phyloP scores from a whole-genome alignment of 345 rosid species.

The Aethionema arabicum region DNA sequence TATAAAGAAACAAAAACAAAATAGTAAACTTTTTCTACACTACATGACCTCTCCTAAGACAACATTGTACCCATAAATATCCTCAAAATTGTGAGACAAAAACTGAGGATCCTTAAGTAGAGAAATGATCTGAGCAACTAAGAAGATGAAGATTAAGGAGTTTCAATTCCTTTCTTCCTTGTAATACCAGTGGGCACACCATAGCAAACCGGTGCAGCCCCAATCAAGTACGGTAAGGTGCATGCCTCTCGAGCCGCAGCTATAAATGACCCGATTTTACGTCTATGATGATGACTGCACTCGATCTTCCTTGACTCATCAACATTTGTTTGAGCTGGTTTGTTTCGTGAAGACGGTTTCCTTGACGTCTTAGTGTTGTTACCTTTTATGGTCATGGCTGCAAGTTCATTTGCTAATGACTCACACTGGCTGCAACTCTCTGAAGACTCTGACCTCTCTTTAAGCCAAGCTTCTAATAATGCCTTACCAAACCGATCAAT shows the following conservation, averaged over 20 bases:
- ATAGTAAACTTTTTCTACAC: background rate
- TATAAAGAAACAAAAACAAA: background rate
- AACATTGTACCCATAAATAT: background rate
- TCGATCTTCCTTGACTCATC: slow-evolving; percentile 22
- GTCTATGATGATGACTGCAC: slow-evolving; percentile 49
- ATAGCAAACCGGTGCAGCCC: slow-evolving; percentile 94
- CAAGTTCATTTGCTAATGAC: slow-evolving; percentile 51
- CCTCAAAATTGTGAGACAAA: slow-evolving; percentile 9
- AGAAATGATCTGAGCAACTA: slow-evolving; percentile 4
- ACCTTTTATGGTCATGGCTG: slow-evolving; percentile 49
- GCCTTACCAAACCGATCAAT: slow-evolving; percentile 88
- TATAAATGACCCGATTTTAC: slow-evolving; percentile 72
- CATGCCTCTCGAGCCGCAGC: slow-evolving; percentile 75
- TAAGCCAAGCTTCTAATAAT: slow-evolving; percentile 73
- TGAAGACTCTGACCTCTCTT: slow-evolving; percentile 53
- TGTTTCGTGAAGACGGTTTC: slow-evolving; percentile 46
- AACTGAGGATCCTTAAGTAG: background rate
- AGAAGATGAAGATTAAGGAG: slow-evolving; percentile 20
- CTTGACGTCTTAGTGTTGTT: slow-evolving; percentile 37
- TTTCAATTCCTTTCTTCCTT: slow-evolving; percentile 44
- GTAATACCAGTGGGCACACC: slow-evolving; percentile 88
- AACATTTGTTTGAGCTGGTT: slow-evolving; percentile 29
- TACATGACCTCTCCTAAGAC: background rate
- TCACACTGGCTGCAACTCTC: slow-evolving; percentile 44
- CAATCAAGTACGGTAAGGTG: slow-evolving; percentile 65